Percentiles rank a stretch among this genome's conserved stretches.
These are phyloP conservation scores for Fusarium sterilihyphosum DNA, from an alignment of 2,329 filamentous ascomycete genomes.

Conservation along the genomic window DNA sequence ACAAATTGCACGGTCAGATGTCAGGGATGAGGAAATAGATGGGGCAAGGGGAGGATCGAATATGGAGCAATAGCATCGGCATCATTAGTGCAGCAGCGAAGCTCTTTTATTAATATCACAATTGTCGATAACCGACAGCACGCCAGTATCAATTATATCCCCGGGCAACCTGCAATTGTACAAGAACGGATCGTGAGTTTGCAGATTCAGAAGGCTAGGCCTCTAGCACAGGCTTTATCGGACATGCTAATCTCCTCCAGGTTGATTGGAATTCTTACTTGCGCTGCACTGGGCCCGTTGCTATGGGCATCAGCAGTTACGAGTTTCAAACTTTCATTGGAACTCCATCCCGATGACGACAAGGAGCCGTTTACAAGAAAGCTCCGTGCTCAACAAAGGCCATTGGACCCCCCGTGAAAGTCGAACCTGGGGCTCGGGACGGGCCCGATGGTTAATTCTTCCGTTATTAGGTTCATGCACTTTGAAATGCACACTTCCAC, in stretches of 20 bases:
- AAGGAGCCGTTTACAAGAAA: background rate
- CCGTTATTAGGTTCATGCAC: slow-evolving; percentile 28
- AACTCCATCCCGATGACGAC: slow-evolving; percentile 22
- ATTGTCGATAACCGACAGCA: background rate
- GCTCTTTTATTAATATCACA: slow-evolving; percentile 24
- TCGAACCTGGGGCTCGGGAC: background rate
- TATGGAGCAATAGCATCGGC: background rate
- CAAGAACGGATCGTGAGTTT: slow-evolving; percentile 17
- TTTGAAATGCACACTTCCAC: background rate
- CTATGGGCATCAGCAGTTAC: slow-evolving; percentile 20
- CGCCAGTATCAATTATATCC: slow-evolving; percentile 36
- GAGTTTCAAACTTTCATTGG: slow-evolving; percentile 25
- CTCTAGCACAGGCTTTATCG: slow-evolving; percentile 4
- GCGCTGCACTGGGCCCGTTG: slow-evolving; percentile 8
- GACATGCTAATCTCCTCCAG: slow-evolving; percentile 35
- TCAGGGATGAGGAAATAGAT: slow-evolving; percentile 19
- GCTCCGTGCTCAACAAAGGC: slow-evolving; percentile 6
- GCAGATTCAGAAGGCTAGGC: background rate
- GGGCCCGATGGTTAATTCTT: slow-evolving; percentile 13
- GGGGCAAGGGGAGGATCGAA: background rate
- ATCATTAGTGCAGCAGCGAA: background rate
- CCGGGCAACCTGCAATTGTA: slow-evolving; percentile 36
- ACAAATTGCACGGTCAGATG: slow-evolving; percentile 5
- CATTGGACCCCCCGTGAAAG: background rate
- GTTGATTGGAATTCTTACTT: slow-evolving; percentile 38